These are phyloP conservation scores for Gelatoporia subvermispora DNA, from an alignment of 768 basidiomycete genomes.

Conservation along the genomic window DNA sequence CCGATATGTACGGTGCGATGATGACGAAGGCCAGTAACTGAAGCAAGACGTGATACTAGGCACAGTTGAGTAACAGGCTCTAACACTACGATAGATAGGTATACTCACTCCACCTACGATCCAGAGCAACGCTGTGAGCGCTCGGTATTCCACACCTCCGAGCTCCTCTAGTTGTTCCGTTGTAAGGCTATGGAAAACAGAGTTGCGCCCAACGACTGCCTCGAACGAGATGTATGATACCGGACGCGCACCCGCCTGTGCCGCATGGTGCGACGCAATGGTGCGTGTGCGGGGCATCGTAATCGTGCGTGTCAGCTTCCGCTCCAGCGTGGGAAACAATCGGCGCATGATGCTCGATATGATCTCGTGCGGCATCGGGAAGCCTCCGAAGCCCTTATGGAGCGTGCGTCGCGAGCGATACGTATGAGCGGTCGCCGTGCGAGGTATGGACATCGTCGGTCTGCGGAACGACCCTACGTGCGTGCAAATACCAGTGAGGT, in stretches of 20 bases:
- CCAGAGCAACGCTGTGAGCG: constrained; percentile 76
- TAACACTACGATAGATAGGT: not conserved
- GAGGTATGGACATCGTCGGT: constrained; percentile 10
- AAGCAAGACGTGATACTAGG: constrained; percentile 70
- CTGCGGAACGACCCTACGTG: constrained; percentile 6
- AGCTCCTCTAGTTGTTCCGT: constrained; percentile 86
- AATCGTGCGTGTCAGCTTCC: constrained; percentile 58
- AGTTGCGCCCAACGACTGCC: constrained; percentile 81
- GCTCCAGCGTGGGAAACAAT: constrained; percentile 61
- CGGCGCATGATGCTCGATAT: constrained; percentile 43
- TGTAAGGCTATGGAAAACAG: constrained; percentile 61
- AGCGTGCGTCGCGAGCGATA: constrained; percentile 21
- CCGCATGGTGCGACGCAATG: constrained; percentile 39
- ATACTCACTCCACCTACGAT: constrained; percentile 65
- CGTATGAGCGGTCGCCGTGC: constrained; percentile 12
- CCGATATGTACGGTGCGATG: constrained; percentile 76
- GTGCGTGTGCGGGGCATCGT: constrained; percentile 74
- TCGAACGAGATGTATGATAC: constrained; percentile 87
- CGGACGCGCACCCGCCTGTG: constrained; percentile 35
- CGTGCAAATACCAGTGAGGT: not conserved
- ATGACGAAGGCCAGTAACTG: constrained; percentile 70
- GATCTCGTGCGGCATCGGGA: constrained; percentile 64
- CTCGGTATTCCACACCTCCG: constrained; percentile 91
- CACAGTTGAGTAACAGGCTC: constrained; percentile 1
- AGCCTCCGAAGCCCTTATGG: constrained; percentile 61